These are phyloP conservation scores for Tephrocybe sp. DNA, from an alignment of 768 basidiomycete genomes.

Conservation along the genomic window DNA sequence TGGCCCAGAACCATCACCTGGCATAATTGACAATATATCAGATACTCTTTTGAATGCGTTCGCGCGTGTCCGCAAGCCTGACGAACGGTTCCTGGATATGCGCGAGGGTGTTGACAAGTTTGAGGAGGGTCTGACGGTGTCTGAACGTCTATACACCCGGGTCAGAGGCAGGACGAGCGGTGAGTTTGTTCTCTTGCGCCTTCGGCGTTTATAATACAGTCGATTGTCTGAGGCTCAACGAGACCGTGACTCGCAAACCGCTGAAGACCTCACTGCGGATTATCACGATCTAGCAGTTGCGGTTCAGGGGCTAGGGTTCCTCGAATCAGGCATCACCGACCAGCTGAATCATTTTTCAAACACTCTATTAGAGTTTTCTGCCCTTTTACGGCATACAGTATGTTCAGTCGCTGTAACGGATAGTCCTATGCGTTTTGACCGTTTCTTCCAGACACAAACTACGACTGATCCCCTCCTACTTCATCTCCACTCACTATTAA, in stretches of 20 bases:
- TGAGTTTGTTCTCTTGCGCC: constrained; percentile 45
- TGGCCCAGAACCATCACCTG: constrained; percentile 72
- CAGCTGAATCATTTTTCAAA: constrained; percentile 97
- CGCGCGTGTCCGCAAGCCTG: constrained; percentile 92
- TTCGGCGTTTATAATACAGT: constrained; percentile 28
- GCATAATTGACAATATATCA: constrained; percentile 92
- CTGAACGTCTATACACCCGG: constrained; percentile 81
- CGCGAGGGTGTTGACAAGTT: constrained; percentile 92
- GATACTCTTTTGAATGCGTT: constrained; percentile 97
- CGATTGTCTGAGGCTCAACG: constrained; percentile 79
- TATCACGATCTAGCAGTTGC: constrained; percentile 97
- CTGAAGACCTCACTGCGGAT: constrained; percentile 94
- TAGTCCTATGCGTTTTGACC: constrained; percentile 2
- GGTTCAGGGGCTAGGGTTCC: constrained; percentile 95
- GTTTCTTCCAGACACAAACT: constrained; percentile 69
- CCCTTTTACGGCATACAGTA: constrained; percentile 82
- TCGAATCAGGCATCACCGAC: constrained; percentile 98
- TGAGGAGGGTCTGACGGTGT: constrained; percentile 84
- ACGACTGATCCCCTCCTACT: constrained; percentile 89
- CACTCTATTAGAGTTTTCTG: constrained; percentile 93
- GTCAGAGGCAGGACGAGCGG: constrained; percentile 83
- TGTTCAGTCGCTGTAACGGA: constrained; percentile 22
- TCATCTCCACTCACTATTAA: constrained; percentile 88
- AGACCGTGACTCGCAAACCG: constrained; percentile 78
- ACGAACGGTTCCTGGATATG: constrained; percentile 93